Percentiles rank a stretch among this genome's conserved stretches.
These are phyloP conservation scores for Albatrellus ellisii DNA, from an alignment of 768 basidiomycete genomes.

Conservation along the genomic window DNA sequence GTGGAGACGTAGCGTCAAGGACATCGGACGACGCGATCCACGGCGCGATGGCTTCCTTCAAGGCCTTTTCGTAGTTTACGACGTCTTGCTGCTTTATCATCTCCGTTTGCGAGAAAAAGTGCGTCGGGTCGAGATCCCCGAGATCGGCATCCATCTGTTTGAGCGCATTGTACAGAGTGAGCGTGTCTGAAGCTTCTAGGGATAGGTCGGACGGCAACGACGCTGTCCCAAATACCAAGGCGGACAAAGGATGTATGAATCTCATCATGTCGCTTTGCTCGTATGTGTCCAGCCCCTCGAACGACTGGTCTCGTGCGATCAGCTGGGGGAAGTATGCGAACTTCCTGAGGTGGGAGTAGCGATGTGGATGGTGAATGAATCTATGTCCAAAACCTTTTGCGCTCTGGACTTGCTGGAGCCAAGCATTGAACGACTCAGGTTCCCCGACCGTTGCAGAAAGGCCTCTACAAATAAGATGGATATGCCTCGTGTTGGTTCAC, in stretches of 20 bases:
- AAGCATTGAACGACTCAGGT: conserved; percentile 49
- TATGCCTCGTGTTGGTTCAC: not conserved
- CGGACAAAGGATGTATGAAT: conserved; percentile 50
- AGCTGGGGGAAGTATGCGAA: conserved; percentile 36
- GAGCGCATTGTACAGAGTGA: conserved; percentile 38
- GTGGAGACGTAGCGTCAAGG: conserved; percentile 19
- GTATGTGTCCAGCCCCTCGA: conserved; percentile 26
- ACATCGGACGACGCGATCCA: conserved; percentile 27
- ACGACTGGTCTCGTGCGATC: conserved; percentile 15
- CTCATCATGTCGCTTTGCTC: conserved; percentile 27
- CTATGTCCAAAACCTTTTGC: conserved; percentile 45
- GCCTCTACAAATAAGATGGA: conserved; percentile 30
- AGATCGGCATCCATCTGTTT: conserved; percentile 15
- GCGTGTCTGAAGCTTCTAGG: conserved; percentile 45
- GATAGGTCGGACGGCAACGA: conserved; percentile 48
- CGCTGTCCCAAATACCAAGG: conserved; percentile 39
- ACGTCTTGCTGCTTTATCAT: conserved; percentile 48
- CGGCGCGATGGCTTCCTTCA: conserved; percentile 31
- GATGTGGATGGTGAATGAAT: conserved; percentile 50
- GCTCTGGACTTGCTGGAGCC: conserved; percentile 49
- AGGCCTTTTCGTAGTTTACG: conserved; percentile 37
- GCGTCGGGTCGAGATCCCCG: conserved; percentile 26
- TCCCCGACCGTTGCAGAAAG: conserved; percentile 60
- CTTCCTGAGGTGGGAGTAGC: conserved; percentile 65
- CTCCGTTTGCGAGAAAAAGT: conserved; percentile 28